Evolutionary conservation across 176 grass and related monocot species (phyloP).

Genomic region (Stipa capillata): DNA sequence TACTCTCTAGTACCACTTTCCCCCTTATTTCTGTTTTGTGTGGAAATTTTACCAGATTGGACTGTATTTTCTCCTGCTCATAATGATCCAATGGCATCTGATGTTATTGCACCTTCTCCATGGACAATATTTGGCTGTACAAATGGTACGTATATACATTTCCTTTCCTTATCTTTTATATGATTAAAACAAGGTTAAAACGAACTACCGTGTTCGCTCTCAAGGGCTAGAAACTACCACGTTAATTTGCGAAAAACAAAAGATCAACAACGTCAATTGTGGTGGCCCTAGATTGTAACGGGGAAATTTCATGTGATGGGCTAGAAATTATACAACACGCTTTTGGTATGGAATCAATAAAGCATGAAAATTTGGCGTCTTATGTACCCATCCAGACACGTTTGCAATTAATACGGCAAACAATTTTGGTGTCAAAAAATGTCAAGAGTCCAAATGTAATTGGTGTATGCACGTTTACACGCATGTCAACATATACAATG

Average conservation of each 20-base stretch:
- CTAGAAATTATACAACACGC: not conserved
- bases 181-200: not conserved
- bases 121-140: conserved; percentile 94
- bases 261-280: no score
- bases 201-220: not conserved
- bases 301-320: not conserved
- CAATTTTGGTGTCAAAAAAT: no score
- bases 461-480: not conserved
- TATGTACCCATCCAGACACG: not conserved
- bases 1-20: not conserved
- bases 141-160: conserved; percentile 49
- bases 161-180: conserved; percentile 13
- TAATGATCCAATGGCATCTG: conserved; percentile 78
- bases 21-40: not conserved
- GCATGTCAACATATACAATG: not conserved
- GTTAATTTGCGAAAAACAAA: not conserved
- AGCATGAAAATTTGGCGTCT: no score
- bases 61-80: conserved; percentile 77
- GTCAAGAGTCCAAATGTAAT: not conserved
- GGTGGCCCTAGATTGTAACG: not conserved
- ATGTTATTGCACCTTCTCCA: conserved; percentile 87
- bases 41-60: conserved; percentile 65
- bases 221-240: not conserved
- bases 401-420: not conserved
- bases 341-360: not conserved